These are phyloP conservation scores for Dactylella cylindrospora DNA, from an alignment of 2,329 filamentous ascomycete genomes.

Conservation along the genomic window DNA sequence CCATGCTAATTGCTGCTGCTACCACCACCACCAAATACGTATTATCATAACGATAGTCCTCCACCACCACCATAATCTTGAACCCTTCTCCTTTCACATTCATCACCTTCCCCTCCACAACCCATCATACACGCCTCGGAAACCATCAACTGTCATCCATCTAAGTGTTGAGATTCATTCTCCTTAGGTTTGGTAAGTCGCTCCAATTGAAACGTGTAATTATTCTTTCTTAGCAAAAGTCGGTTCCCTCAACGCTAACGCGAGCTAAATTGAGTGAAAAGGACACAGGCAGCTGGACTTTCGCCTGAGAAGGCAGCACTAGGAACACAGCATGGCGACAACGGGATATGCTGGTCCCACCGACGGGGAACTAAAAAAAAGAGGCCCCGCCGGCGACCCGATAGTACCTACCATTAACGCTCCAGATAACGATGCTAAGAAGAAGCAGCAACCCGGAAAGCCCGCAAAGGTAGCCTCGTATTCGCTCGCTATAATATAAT, in stretches of 20 bases:
- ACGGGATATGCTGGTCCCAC: constrained; percentile 36
- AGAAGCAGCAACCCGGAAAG: constrained; percentile 32
- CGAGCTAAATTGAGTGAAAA: constrained; percentile 37
- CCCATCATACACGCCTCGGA: neutral
- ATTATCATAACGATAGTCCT: constrained; percentile 44
- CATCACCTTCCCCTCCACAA: constrained; percentile 1
- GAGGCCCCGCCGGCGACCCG: constrained; percentile 24
- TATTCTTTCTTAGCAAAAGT: neutral
- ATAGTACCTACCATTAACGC: constrained; percentile 13
- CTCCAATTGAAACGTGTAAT: constrained; percentile 35
- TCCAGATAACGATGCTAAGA: constrained; percentile 36
- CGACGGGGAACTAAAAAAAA: constrained; percentile 41
- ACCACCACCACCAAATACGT: neutral
- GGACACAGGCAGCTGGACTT: constrained; percentile 21
- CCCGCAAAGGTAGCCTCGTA: constrained; percentile 16
- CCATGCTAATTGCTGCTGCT: constrained; percentile 37
- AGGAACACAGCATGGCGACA: constrained; percentile 41
- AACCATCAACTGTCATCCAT: neutral
- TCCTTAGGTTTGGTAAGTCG: constrained; percentile 13
- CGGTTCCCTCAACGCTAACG: constrained; percentile 25
- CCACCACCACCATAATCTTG: constrained; percentile 34
- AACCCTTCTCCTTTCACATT: constrained; percentile 10
- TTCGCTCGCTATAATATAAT: neutral
- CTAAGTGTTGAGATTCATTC: neutral
- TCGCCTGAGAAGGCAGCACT: constrained; percentile 40